Evolutionary conservation across 176 grass and related monocot genomes (phyloP).

Genomic region (Avena insularis): DNA sequence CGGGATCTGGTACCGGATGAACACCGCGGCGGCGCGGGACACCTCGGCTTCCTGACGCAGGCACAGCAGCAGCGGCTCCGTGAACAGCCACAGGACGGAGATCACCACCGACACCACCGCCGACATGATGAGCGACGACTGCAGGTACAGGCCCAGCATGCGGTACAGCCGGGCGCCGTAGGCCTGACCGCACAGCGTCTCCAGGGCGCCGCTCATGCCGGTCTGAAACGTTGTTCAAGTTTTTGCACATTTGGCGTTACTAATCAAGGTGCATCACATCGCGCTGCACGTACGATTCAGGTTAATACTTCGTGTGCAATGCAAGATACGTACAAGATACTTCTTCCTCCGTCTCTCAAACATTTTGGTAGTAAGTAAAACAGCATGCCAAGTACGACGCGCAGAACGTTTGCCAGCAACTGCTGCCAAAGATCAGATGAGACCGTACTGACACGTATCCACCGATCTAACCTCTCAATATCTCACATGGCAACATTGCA

Average conservation of each 20-base stretch:
- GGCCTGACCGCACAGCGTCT: constrained; percentile 90
- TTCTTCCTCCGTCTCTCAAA: too few relatives aligned
- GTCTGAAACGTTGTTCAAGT: constrained; percentile 42
- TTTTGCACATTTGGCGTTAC: not conserved
- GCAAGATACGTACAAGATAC: too few relatives aligned
- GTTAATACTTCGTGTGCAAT: not conserved
- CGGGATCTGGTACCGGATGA: constrained; percentile 58
- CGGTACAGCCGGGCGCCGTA: constrained; percentile 69
- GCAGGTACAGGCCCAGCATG: constrained; percentile 83
- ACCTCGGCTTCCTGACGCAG: constrained; percentile 72
- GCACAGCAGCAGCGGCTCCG: constrained; percentile 64
- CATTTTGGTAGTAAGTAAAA: too few relatives aligned
- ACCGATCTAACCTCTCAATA: too few relatives aligned
- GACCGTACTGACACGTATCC: too few relatives aligned
- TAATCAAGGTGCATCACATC: not conserved
- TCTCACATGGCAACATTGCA: too few relatives aligned
- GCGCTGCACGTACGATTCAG: not conserved
- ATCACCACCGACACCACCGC: constrained; percentile 52
- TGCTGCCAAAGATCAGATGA: too few relatives aligned
- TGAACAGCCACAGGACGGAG: constrained; percentile 73
- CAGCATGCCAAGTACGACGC: too few relatives aligned
- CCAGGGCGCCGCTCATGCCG: constrained; percentile 80
- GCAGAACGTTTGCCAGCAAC: too few relatives aligned
- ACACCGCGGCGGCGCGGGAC: constrained; percentile 56
- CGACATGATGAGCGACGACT: constrained; percentile 70